phyloP scores from a whole-genome alignment of 2,329 filamentous ascomycete species.

The Colletotrichum orbiculare region DNA sequence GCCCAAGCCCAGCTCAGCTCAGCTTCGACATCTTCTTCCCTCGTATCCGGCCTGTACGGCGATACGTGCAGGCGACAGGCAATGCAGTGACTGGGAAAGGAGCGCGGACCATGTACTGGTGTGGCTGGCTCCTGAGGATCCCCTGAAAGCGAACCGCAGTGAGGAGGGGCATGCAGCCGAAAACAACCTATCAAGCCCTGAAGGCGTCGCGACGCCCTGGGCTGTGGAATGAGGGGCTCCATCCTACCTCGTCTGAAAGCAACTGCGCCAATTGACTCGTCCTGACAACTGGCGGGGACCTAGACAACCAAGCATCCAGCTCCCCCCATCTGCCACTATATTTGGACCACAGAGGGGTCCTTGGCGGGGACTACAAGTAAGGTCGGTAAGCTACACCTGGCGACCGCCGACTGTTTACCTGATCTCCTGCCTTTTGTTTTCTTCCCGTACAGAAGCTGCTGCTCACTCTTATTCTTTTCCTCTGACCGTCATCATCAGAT shows the following conservation, averaged over 20 bases:
- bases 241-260: conserved; percentile 24
- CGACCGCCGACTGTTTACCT: conserved; percentile 22
- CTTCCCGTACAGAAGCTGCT: neutral
- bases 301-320: conserved; percentile 26
- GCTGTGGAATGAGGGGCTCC: conserved; percentile 33
- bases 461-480: conserved; percentile 2
- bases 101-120: conserved; percentile 22
- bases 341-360: conserved; percentile 34
- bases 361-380: conserved; percentile 37
- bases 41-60: conserved; percentile 27
- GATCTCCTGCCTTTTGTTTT: conserved; percentile 20
- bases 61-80: neutral
- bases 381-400: conserved; percentile 23
- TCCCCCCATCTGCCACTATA: conserved; percentile 32
- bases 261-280: conserved; percentile 23
- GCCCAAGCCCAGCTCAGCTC: too few species aligned
- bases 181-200: conserved; percentile 33
- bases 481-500: neutral
- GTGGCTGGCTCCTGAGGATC: conserved; percentile 27
- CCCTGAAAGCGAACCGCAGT: conserved; percentile 27
- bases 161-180: conserved; percentile 25
- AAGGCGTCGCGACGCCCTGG: conserved; percentile 27
- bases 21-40: neutral
- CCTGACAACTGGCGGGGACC: conserved; percentile 32
- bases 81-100: conserved; percentile 1